Conservation (phyloP, 2,329 filamentous ascomycete genomes). For the Fusarium continuum region DNA sequence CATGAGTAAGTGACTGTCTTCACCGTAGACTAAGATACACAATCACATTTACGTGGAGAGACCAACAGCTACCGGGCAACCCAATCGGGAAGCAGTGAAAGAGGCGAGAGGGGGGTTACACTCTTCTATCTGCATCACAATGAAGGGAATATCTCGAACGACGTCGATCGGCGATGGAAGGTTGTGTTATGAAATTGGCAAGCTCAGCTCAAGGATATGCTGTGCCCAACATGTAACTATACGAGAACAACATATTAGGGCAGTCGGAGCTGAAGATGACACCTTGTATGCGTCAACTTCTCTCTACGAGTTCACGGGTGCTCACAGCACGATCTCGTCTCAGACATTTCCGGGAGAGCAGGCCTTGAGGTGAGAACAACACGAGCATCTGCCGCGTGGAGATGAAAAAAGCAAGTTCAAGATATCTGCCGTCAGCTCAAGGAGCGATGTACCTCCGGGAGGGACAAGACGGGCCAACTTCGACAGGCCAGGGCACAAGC, state of each 20-base stretch:
- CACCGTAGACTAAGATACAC: conserved; percentile 2
- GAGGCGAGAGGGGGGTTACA: background rate
- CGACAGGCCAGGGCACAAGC: background rate
- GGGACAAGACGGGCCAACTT: background rate
- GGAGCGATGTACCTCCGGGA: background rate
- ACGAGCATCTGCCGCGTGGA: background rate
- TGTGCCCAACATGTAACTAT: background rate
- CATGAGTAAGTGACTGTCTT: background rate
- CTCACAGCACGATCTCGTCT: background rate
- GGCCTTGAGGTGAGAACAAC: background rate
- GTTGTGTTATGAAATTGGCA: background rate
- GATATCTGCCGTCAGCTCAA: background rate
- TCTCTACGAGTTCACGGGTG: background rate
- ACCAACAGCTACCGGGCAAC: background rate
- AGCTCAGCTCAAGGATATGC: background rate
- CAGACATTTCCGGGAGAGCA: background rate
- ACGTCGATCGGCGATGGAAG: background rate
- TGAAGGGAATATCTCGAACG: background rate
- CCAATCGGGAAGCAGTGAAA: conserved; percentile 12
- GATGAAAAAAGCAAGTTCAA: background rate
- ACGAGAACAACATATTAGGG: background rate
- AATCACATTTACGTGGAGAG: conserved; percentile 10
- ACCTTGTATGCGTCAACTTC: background rate
- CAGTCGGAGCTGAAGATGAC: background rate
- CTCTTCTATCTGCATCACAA: background rate